phyloP scores from a whole-genome alignment of 768 basidiomycete genomes.

The Saitozyma sp. region DNA sequence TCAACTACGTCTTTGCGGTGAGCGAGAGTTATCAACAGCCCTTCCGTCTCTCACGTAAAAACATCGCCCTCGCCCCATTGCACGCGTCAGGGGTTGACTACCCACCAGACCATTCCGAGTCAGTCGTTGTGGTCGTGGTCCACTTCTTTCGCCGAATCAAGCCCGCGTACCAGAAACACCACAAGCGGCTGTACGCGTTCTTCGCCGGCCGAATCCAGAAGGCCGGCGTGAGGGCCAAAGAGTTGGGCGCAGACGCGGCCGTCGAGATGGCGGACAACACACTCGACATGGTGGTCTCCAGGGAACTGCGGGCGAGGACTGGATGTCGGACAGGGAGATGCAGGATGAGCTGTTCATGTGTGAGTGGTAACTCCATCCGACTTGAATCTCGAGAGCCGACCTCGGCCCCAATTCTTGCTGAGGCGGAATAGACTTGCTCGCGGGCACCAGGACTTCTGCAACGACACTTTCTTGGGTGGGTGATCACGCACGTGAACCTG shows the following conservation, averaged over 20 bases:
- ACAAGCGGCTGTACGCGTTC: slow-evolving; percentile 16
- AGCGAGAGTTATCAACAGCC: neutral
- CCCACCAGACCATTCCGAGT: slow-evolving; percentile 25
- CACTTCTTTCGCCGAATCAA: slow-evolving; percentile 24
- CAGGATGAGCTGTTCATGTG: slow-evolving; percentile 42
- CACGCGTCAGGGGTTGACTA: neutral
- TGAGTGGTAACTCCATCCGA: slow-evolving; percentile 12
- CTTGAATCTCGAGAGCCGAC: neutral
- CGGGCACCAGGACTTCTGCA: slow-evolving; percentile 40
- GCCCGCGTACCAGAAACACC: slow-evolving; percentile 19
- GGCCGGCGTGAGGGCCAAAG: slow-evolving; percentile 20
- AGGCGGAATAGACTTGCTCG: slow-evolving; percentile 27
- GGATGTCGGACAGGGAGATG: slow-evolving; percentile 37
- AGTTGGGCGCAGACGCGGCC: slow-evolving; percentile 24
- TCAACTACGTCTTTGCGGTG: slow-evolving; percentile 32
- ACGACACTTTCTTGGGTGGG: slow-evolving; percentile 37
- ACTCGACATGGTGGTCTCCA: slow-evolving; percentile 39
- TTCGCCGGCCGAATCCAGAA: slow-evolving; percentile 19
- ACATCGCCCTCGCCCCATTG: too few species aligned
- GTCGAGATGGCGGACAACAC: slow-evolving; percentile 43
- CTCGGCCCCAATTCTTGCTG: too few species aligned
- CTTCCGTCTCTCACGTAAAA: too few species aligned
- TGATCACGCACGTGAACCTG: neutral
- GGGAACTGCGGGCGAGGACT: slow-evolving; percentile 33
- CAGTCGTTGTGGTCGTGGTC: slow-evolving; percentile 23